Evolutionary conservation across 345 rosid genomes (phyloP).

Genomic region (Eucalyptus erythrocorys): DNA sequence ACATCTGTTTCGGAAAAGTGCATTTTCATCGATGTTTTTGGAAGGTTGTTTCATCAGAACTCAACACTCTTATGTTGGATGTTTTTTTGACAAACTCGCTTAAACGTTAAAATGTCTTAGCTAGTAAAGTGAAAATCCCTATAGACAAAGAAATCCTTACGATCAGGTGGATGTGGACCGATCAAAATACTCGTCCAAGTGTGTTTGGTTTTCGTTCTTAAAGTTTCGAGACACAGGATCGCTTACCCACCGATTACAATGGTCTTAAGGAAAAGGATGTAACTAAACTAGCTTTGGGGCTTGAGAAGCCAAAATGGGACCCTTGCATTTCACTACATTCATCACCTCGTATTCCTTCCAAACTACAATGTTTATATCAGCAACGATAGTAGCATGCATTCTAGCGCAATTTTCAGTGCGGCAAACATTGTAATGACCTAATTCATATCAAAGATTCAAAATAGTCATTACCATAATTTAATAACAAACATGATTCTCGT

Average conservation of each 20-base stretch:
- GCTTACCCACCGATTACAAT: not conserved
- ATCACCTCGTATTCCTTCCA: not conserved
- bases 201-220: not conserved
- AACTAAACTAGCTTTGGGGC: not conserved
- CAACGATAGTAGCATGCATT: not conserved
- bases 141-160: not conserved
- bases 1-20: not conserved
- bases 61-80: not conserved
- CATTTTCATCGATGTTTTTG: not conserved
- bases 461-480: not conserved
- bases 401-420: not conserved
- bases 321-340: not conserved
- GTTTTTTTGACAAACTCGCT: not conserved
- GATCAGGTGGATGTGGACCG: not conserved
- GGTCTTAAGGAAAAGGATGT: not conserved
- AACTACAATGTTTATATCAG: not conserved
- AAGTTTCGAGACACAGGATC: not conserved
- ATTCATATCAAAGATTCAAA: not conserved
- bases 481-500: not conserved
- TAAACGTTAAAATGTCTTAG: not conserved
- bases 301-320: not conserved
- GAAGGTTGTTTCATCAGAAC: not conserved
- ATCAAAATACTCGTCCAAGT: not conserved
- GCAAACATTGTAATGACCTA: not conserved
- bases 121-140: not conserved